These are phyloP conservation scores for Jacaranda mimosifolia DNA, from an alignment of 257 asterid genomes.

Conservation along the genomic window DNA sequence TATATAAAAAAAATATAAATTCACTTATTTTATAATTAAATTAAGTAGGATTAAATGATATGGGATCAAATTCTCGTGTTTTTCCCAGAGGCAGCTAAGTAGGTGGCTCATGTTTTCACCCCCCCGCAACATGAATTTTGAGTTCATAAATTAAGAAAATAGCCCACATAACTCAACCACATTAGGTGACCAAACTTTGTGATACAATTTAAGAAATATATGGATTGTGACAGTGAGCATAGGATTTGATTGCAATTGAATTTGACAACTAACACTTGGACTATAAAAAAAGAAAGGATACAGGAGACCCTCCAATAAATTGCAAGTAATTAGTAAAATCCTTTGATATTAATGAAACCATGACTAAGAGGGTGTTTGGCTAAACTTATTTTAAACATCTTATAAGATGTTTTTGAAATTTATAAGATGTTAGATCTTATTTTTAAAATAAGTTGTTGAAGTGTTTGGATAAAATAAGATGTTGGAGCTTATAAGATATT, in stretches of 20 bases:
- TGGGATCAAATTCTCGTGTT: background rate
- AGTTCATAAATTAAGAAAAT: background rate
- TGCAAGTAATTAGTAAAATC: too few relatives aligned
- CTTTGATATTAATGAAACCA: too few relatives aligned
- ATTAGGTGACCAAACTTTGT: constrained; percentile 36
- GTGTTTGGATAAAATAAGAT: too few relatives aligned
- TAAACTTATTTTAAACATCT: too few relatives aligned
- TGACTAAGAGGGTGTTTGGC: too few relatives aligned
- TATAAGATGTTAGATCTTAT: too few relatives aligned
- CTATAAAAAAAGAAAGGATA: background rate
- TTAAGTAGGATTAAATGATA: background rate
- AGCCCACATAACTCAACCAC: constrained; percentile 2
- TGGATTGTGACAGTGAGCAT: background rate
- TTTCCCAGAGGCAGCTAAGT: constrained; percentile 1
- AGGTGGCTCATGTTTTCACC: background rate
- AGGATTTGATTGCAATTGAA: background rate
- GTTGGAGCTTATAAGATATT: too few relatives aligned
- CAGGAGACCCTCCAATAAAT: background rate
- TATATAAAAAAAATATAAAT: too few relatives aligned
- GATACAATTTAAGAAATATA: background rate
- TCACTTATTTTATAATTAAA: background rate
- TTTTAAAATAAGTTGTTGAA: too few relatives aligned
- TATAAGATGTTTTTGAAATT: too few relatives aligned
- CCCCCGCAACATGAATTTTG: constrained; percentile 10
- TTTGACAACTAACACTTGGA: background rate